These are phyloP conservation scores for Candida germanica DNA, from an alignment of 805 yeast genomes.

Conservation along the genomic window DNA sequence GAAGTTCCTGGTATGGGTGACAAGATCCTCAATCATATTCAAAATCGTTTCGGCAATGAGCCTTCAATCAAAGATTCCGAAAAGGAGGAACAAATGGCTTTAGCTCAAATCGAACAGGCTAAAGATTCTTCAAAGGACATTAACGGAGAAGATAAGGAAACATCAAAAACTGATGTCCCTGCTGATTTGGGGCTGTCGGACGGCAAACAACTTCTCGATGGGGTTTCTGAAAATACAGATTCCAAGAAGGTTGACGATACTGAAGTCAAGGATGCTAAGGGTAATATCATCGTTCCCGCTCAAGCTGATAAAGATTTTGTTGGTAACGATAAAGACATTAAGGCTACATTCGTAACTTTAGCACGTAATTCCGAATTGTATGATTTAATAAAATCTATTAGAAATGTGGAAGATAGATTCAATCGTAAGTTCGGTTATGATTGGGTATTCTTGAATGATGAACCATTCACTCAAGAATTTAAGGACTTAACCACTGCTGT, in stretches of 20 bases:
- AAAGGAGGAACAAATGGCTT: constrained; percentile 10
- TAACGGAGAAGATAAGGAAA: not conserved
- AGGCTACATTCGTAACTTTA: constrained; percentile 67
- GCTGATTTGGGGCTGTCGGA: not conserved
- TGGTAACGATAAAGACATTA: constrained; percentile 35
- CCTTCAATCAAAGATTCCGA: constrained; percentile 11
- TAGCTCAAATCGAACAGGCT: constrained; percentile 10
- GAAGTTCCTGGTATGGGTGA: not conserved
- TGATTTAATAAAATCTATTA: constrained; percentile 59
- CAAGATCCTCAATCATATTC: not conserved
- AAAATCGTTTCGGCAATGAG: not conserved
- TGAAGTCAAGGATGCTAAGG: constrained; percentile 1
- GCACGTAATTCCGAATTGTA: constrained; percentile 72
- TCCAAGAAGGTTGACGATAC: not conserved
- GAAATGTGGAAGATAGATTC: constrained; percentile 86
- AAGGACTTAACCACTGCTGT: constrained; percentile 61
- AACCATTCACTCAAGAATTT: constrained; percentile 78
- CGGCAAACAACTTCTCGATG: not conserved
- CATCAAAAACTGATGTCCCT: not conserved
- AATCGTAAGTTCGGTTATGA: constrained; percentile 82
- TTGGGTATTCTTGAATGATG: constrained; percentile 94
- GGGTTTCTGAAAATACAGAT: not conserved
- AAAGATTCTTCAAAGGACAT: not conserved
- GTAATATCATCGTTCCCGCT: constrained; percentile 8
- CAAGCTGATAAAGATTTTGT: constrained; percentile 6